Percentiles rank a stretch among this genome's conserved stretches.
phyloP scores from a whole-genome alignment of 1,284 basidiomycete species.

The Trichosporon sp. region DNA sequence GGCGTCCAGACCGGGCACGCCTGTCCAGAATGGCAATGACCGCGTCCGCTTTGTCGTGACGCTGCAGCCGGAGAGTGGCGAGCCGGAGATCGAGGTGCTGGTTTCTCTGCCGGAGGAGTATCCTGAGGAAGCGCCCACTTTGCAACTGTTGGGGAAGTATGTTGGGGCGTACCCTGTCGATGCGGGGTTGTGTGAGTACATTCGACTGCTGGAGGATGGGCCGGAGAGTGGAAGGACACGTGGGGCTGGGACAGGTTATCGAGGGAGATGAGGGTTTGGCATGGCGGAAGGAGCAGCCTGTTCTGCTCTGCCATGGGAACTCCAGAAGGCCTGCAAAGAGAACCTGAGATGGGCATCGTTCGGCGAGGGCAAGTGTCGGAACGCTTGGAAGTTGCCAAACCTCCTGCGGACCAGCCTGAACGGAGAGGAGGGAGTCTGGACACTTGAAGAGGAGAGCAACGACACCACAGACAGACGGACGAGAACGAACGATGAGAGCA shows the following conservation, averaged over 20 bases:
- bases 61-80: constrained; percentile 46
- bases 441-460: background rate
- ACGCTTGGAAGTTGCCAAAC: too few species aligned
- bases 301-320: too few species aligned
- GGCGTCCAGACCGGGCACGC: background rate
- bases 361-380: too few species aligned
- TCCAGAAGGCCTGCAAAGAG: too few species aligned
- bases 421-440: background rate
- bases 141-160: constrained; percentile 79
- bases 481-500: too few species aligned
- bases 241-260: too few species aligned
- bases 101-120: constrained; percentile 70
- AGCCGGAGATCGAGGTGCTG: constrained; percentile 55
- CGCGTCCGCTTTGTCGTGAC: constrained; percentile 62
- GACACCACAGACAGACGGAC: background rate
- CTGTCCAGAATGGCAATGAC: constrained; percentile 27
- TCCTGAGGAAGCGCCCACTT: constrained; percentile 66
- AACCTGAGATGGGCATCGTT: too few species aligned
- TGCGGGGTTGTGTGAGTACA: constrained; percentile 39
- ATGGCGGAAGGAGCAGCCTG: too few species aligned
- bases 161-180: constrained; percentile 60
- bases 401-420: background rate
- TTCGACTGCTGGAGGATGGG: background rate
- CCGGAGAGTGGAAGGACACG: background rate
- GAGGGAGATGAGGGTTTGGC: too few species aligned